phyloP scores from a whole-genome alignment of 1,284 basidiomycete genomes.

The Leccinum pachyderme region DNA sequence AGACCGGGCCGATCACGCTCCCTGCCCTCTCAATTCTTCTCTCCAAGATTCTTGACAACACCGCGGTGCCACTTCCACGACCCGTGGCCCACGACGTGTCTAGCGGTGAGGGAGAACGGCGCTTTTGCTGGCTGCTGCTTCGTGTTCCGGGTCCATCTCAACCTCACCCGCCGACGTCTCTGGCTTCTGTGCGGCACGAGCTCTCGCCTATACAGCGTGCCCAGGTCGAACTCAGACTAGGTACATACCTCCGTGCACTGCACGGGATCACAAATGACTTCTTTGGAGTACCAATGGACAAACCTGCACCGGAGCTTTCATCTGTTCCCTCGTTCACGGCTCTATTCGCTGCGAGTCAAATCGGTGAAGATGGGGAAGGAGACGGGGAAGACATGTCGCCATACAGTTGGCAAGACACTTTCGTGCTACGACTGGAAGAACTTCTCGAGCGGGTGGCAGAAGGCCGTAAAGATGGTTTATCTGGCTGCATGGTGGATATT shows the following conservation, averaged over 20 bases:
- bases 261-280: slow-evolving; percentile 70
- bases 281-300: slow-evolving; percentile 52
- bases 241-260: slow-evolving; percentile 55
- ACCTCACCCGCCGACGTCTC: slow-evolving; percentile 11
- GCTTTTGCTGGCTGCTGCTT: slow-evolving; percentile 25
- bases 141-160: slow-evolving; percentile 11
- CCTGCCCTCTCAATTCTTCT: slow-evolving; percentile 23
- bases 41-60: slow-evolving; percentile 22
- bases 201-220: slow-evolving; percentile 44
- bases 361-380: slow-evolving; percentile 13
- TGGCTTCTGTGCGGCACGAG: slow-evolving; percentile 37
- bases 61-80: slow-evolving; percentile 28
- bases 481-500: slow-evolving; percentile 21
- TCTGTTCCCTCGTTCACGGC: slow-evolving; percentile 10
- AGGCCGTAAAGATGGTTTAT: not conserved
- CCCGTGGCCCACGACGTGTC: slow-evolving; percentile 18
- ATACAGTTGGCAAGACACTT: slow-evolving; percentile 73
- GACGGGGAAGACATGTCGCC: slow-evolving; percentile 37
- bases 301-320: slow-evolving; percentile 26
- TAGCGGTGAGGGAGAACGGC: slow-evolving; percentile 15
- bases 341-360: slow-evolving; percentile 10
- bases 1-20: slow-evolving; percentile 16
- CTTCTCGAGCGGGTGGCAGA: slow-evolving; percentile 40
- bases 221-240: slow-evolving; percentile 56
- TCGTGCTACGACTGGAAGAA: slow-evolving; percentile 55